phyloP scores from a whole-genome alignment of 2,329 filamentous ascomycete genomes.

The Trichoderma polysporum region DNA sequence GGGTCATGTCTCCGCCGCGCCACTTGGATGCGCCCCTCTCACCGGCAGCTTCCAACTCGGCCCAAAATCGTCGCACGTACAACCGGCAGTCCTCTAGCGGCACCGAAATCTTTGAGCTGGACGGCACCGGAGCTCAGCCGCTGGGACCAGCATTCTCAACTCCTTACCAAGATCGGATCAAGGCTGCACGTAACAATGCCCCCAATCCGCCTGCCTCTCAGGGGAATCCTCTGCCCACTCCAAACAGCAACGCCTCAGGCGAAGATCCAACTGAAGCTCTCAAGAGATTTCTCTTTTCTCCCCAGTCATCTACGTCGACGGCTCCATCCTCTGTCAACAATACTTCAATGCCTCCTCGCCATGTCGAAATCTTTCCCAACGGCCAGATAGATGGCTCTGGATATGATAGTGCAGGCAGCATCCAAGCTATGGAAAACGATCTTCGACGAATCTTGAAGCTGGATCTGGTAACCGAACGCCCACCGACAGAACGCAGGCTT shows the following conservation, averaged over 20 bases:
- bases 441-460: slow-evolving; percentile 54
- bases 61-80: slow-evolving; percentile 30
- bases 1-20: slow-evolving; percentile 54
- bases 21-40: slow-evolving; percentile 31
- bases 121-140: slow-evolving; percentile 54
- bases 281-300: slow-evolving; percentile 56
- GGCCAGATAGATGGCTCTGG: slow-evolving; percentile 10
- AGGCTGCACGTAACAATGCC: slow-evolving; percentile 47
- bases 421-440: slow-evolving; percentile 53
- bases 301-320: slow-evolving; percentile 26
- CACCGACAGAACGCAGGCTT: slow-evolving; percentile 23
- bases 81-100: slow-evolving; percentile 27
- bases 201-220: slow-evolving; percentile 25
- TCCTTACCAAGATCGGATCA: slow-evolving; percentile 61
- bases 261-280: slow-evolving; percentile 49
- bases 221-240: slow-evolving; percentile 20
- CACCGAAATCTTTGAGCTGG: slow-evolving; percentile 54
- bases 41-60: slow-evolving; percentile 27
- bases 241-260: slow-evolving; percentile 12
- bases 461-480: slow-evolving; percentile 32
- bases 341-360: background rate
- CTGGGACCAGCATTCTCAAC: slow-evolving; percentile 69
- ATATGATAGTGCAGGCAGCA: slow-evolving; percentile 31
- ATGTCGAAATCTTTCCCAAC: background rate
- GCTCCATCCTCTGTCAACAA: background rate